Percentiles rank a stretch among this genome's conserved stretches.
phyloP scores from a whole-genome alignment of 2,329 filamentous ascomycete species.

The Davidsoniella australis region DNA sequence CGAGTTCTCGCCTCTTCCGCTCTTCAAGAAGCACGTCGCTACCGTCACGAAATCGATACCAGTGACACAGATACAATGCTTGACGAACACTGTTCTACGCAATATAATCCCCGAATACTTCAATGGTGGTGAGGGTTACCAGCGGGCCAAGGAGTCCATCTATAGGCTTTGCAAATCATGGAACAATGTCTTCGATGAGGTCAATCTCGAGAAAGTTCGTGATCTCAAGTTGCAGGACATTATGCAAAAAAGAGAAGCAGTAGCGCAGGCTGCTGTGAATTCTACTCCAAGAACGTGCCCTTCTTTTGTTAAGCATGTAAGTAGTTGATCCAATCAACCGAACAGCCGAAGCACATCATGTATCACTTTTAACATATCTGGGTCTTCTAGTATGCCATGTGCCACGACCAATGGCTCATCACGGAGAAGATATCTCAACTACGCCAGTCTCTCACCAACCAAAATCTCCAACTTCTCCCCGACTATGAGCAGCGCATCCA shows the following conservation, averaged over 20 bases:
- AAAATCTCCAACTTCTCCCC: slow-evolving; percentile 85
- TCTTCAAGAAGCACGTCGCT: slow-evolving; percentile 47
- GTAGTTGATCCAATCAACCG: slow-evolving; percentile 21
- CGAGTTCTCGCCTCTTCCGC: slow-evolving; percentile 50
- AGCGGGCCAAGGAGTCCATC: slow-evolving; percentile 46
- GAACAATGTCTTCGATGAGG: slow-evolving; percentile 50
- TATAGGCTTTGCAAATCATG: slow-evolving; percentile 55
- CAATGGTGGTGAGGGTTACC: slow-evolving; percentile 30
- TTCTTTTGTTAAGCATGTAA: slow-evolving; percentile 72
- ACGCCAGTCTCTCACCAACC: slow-evolving; percentile 79
- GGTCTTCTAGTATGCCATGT: slow-evolving; percentile 64
- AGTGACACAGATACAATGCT: slow-evolving; percentile 63
- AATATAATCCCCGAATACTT: slow-evolving; percentile 44
- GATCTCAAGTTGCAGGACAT: slow-evolving; percentile 69
- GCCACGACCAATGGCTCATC: slow-evolving; percentile 91
- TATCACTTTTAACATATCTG: not conserved
- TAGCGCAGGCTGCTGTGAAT: slow-evolving; percentile 44
- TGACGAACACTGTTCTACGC: slow-evolving; percentile 52
- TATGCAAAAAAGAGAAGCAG: slow-evolving; percentile 50
- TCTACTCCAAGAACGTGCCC: slow-evolving; percentile 54
- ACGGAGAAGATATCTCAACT: slow-evolving; percentile 82
- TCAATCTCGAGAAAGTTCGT: slow-evolving; percentile 66
- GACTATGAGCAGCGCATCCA: slow-evolving; percentile 93
- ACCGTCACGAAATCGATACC: slow-evolving; percentile 53
- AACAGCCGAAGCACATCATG: not conserved